These are phyloP conservation scores for Malus orientalis DNA, from an alignment of 306 rosid species.

Conservation along the genomic window DNA sequence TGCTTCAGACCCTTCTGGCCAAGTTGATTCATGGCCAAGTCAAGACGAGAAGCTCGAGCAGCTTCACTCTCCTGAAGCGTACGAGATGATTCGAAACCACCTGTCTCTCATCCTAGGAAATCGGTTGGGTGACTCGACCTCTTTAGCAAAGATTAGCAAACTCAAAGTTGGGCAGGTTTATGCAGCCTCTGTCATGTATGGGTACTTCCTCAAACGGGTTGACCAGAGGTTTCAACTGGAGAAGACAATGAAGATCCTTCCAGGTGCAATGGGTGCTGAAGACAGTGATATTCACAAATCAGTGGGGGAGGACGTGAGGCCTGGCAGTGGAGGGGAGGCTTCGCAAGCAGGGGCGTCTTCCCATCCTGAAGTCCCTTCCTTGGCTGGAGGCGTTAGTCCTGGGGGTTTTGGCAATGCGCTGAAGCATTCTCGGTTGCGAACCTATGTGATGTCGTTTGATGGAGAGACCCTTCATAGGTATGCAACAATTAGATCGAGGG, in stretches of 20 bases:
- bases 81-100: slow-evolving; percentile 85
- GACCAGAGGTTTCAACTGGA: slow-evolving; percentile 92
- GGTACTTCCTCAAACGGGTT: slow-evolving; percentile 85
- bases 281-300: slow-evolving; percentile 29
- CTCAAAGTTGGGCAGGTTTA: slow-evolving; percentile 87
- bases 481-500: slow-evolving; percentile 83
- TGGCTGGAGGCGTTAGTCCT: slow-evolving; percentile 35
- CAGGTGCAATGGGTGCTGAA: slow-evolving; percentile 28
- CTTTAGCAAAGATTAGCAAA: slow-evolving; percentile 76
- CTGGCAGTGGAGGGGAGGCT: slow-evolving; percentile 18
- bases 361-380: slow-evolving; percentile 59
- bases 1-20: slow-evolving; percentile 37
- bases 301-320: slow-evolving; percentile 24
- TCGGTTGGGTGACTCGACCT: slow-evolving; percentile 47
- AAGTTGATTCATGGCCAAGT: slow-evolving; percentile 66
- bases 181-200: slow-evolving; percentile 91
- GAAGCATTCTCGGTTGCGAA: slow-evolving; percentile 54
- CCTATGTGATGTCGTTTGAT: slow-evolving; percentile 84
- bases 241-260: slow-evolving; percentile 83
- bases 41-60: slow-evolving; percentile 60
- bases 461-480: slow-evolving; percentile 82
- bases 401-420: slow-evolving; percentile 34
- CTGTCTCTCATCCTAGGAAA: slow-evolving; percentile 68
- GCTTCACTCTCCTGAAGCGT: slow-evolving; percentile 76
- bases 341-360: slow-evolving; percentile 29